A percentile compares a stretch with the other conserved stretches of the same genome.
Evolutionary conservation across 192 early-diverging fungal species (phyloP).

Genomic region (Umbelopsis vinacea): DNA sequence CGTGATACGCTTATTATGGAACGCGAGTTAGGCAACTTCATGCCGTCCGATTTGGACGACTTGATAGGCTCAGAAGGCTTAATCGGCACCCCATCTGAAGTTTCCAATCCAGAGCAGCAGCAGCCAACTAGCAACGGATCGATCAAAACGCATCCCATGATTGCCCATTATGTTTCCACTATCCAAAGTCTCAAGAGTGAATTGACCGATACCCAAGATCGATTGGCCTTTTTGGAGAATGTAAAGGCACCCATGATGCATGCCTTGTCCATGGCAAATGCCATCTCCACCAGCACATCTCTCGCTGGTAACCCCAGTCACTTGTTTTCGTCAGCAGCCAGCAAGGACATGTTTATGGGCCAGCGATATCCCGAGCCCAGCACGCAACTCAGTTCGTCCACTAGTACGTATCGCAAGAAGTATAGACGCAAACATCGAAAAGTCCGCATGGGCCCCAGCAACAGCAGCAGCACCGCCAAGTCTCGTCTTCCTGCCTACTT

Average conservation of each 20-base stretch:
- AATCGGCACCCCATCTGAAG: slow-evolving; percentile 19
- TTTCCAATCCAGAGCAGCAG: not conserved
- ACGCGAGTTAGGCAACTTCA: slow-evolving; percentile 38
- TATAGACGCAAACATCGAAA: slow-evolving; percentile 9
- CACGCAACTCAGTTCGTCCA: not conserved
- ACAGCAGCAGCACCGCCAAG: slow-evolving; percentile 21
- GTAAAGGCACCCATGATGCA: slow-evolving; percentile 22
- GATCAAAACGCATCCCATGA: slow-evolving; percentile 37
- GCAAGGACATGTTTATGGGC: not conserved
- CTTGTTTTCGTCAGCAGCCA: not conserved
- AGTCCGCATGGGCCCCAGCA: slow-evolving; percentile 23
- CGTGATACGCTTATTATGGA: slow-evolving; percentile 58
- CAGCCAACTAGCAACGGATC: not conserved
- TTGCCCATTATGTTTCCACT: slow-evolving; percentile 40
- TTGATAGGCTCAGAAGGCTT: slow-evolving; percentile 25
- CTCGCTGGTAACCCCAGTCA: not conserved
- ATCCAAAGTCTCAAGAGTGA: slow-evolving; percentile 42
- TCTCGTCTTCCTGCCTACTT: not conserved
- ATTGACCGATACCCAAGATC: slow-evolving; percentile 41
- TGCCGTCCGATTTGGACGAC: slow-evolving; percentile 38
- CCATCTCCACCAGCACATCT: not conserved
- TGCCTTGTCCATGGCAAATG: slow-evolving; percentile 13
- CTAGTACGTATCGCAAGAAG: slow-evolving; percentile 9
- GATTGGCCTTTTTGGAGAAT: slow-evolving; percentile 30
- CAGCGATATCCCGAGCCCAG: not conserved